These are phyloP conservation scores for Lipomyces yamadae DNA, from an alignment of 805 yeast genomes.

Conservation along the genomic window DNA sequence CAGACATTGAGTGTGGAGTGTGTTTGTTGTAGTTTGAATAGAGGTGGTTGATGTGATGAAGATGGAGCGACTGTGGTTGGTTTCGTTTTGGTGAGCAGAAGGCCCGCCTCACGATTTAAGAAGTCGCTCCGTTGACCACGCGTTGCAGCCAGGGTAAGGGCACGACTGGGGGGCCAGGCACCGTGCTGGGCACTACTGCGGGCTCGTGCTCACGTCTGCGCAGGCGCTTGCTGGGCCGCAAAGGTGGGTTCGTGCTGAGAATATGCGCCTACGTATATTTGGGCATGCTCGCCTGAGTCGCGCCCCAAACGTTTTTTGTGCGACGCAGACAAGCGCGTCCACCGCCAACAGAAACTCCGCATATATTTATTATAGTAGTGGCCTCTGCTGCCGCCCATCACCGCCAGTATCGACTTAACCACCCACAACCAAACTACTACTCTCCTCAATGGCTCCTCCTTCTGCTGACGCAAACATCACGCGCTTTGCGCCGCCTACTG, in stretches of 20 bases:
- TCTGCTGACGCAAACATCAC: constrained; percentile 40
- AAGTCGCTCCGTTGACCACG: constrained; percentile 2
- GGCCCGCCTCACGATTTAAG: constrained; percentile 1
- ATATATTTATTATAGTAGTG: not conserved
- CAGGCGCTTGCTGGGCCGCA: constrained; percentile 5
- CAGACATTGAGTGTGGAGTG: constrained; percentile 46
- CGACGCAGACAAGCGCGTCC: not conserved
- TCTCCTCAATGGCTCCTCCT: not conserved
- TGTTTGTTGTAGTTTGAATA: not conserved
- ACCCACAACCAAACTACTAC: constrained; percentile 2
- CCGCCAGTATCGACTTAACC: constrained; percentile 6
- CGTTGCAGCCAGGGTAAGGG: constrained; percentile 5
- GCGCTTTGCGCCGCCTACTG: constrained; percentile 43
- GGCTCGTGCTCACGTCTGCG: constrained; percentile 11
- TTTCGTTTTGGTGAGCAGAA: too few species aligned
- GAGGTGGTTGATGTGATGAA: not conserved
- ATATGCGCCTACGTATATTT: not conserved
- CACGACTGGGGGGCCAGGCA: not conserved
- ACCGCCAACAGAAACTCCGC: not conserved
- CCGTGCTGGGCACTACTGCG: constrained; percentile 18
- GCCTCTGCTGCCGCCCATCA: constrained; percentile 11
- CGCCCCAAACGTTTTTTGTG: constrained; percentile 7
- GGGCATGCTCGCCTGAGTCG: not conserved
- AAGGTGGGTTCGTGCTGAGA: constrained; percentile 10
- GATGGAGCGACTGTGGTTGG: not conserved